Evolutionary conservation across 2,329 filamentous ascomycete species (phyloP), one percentile per base, ranked within the genome.

Genomic region (Fusarium longipes): DNA sequence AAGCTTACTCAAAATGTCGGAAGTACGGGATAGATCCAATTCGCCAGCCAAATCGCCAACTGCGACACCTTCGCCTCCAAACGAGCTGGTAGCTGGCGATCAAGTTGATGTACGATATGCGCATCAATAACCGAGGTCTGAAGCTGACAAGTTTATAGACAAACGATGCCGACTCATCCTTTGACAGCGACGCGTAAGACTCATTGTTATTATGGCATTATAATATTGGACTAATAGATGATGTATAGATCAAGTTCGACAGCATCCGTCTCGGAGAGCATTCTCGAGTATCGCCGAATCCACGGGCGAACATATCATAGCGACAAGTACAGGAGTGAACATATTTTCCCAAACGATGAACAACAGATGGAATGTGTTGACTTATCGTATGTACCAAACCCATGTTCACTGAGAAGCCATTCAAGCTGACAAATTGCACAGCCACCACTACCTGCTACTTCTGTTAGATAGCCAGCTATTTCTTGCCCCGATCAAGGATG

Each of bases 241-340:
- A 51, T 27, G 22, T 7, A 1, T 17, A 65, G 62, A 15, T 40
- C 42, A 5, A 65, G 62, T 18, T 65, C 62, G 2, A 65, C 63
- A 3, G 55, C 62, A 17, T 65, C 63, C 4, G 25, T 65, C 2
- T 65, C 63, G 3, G 44, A 50, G 1, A 65, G 63, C 10, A 63
- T 65, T 9, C 56, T 66, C 0, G 44, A 65, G 5, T 65, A 65
- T 42, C 56, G 63, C 7, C 49, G 58, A 20, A 66, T 53, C 14
- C 62, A 65, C 15, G 63, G 63, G 0, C 62, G 63, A 8, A 65
- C 62, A 6, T 65, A 63, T 14, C 63, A 65, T 18, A 65, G 63
- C 18, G 63, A 65, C 17, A 66, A 61, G 4, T 65, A 63, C 3
- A 65, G 24, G 0, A 48, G 39, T 8, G 58, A 66, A 12, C 65